Conservation (phyloP, 2,329 filamentous ascomycete genomes). For the Neopestalotiopsis clavispora region DNA sequence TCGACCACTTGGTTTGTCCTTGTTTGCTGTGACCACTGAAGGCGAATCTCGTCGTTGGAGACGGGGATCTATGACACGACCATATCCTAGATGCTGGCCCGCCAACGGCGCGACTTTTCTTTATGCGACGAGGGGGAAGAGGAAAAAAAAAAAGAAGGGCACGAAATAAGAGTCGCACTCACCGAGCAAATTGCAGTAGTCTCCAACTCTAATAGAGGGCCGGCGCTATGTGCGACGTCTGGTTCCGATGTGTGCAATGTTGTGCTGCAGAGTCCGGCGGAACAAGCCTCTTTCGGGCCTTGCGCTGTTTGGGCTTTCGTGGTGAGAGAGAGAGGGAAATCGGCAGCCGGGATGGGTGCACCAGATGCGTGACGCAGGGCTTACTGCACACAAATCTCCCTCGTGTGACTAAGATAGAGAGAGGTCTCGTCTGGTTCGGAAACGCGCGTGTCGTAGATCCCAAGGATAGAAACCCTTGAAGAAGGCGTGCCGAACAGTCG, state of each 20-base stretch:
- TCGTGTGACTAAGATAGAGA: conserved; percentile 4
- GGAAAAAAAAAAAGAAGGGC: neutral
- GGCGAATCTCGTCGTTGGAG: neutral
- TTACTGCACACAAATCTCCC: conserved; percentile 4
- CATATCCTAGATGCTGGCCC: conserved; percentile 8
- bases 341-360: neutral
- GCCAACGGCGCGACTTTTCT: neutral
- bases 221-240: conserved; percentile 9
- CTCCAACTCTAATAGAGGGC: neutral
- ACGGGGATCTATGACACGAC: conserved; percentile 1
- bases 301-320: conserved; percentile 1
- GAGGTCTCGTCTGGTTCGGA: conserved; percentile 16
- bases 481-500: neutral
- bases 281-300: neutral
- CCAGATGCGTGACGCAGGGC: neutral
- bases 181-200: conserved; percentile 9
- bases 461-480: conserved; percentile 3
- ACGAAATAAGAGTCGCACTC: conserved; percentile 7
- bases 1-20: neutral
- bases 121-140: neutral
- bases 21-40: neutral
- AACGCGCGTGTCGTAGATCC: conserved; percentile 31
- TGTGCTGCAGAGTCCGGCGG: conserved; percentile 3
- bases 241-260: conserved; percentile 2
- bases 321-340: conserved; percentile 5